Conservation (phyloP, 495 filamentous ascomycete genomes). For the Astrothelium macrocarpum region DNA sequence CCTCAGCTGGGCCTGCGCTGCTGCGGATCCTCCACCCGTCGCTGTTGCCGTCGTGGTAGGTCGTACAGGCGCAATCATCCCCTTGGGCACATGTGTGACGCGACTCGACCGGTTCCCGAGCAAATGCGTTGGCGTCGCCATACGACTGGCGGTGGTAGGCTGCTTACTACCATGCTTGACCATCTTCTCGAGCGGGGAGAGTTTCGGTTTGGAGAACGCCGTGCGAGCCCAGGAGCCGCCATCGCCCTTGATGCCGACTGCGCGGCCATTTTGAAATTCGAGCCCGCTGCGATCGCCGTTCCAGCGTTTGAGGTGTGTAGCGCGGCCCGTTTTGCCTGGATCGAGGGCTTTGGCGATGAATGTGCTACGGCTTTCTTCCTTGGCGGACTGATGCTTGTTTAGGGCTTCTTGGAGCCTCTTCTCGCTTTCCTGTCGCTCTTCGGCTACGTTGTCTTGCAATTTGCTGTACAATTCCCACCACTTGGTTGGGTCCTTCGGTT, state of each 20-base stretch:
- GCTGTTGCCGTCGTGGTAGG: neutral
- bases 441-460: conserved; percentile 10
- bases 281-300: neutral
- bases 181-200: neutral
- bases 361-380: neutral
- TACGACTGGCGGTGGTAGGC: neutral
- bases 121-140: conserved; percentile 9
- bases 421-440: neutral
- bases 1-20: too few species aligned
- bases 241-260: neutral
- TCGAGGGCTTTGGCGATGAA: conserved; percentile 3
- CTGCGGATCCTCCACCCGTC: neutral
- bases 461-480: conserved; percentile 56
- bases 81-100: conserved; percentile 2
- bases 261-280: neutral
- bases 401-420: conserved; percentile 1
- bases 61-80: neutral
- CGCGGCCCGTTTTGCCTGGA: neutral
- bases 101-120: neutral
- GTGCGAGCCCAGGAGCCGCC: neutral
- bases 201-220: neutral
- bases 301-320: neutral
- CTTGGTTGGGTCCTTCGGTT: conserved; percentile 46
- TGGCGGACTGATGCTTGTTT: neutral
- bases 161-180: neutral